Evolutionary conservation across 2,329 filamentous ascomycete genomes (phyloP), one percentile per base, ranked within the genome.

Genomic region (Parafenestella ontariensis): DNA sequence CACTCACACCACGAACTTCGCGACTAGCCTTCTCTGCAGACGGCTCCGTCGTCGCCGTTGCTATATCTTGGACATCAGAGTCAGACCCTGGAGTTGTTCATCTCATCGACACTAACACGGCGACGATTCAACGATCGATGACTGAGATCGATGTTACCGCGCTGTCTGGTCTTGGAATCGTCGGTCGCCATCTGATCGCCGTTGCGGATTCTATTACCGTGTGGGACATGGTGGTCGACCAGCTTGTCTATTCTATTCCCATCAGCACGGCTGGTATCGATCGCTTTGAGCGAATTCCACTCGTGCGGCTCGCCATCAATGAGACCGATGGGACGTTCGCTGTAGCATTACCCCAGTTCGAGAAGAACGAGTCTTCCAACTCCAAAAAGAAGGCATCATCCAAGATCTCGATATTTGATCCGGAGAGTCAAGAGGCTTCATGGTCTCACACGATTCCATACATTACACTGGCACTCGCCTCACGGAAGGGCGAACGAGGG

Each of bases 211-310:
- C 86, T 24, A 81, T 97, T 8, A 82, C 86, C 36, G 88, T 96
- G 31, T 96, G 92, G 81, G 90, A 99, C 73, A 83, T 96, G 10
- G 90, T 98, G 7, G 82, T 87, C 46, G 90, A 96, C 66, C 84
- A 88, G 64, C 81, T 93, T 42, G 83, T 85, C 31, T 92, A 89
- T 68, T 86, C 85, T 44, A 81, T 89, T 46, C 78, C 83, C 23
- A 77, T 92, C 13, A 52, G 72, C 74, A 67, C 56, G 31, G 74
- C 57, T 54, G 72, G 58, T 55, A 67, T 54, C 29, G 72, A 77
- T 37, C 66, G 46, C 56, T 64, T 43, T 34, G 73, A 77, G 37
- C 77, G 77, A 45, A 72, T 77, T 54, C 74, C 83, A 34, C 70
- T 73, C 23, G 64, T 49, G 18, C 88, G 89, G 51, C 80, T 97